A percentile compares a stretch with the other conserved stretches of the same genome.
These are phyloP conservation scores for Aspergillus flavus DNA, from an alignment of 2,329 filamentous ascomycete genomes.

Conservation along the genomic window DNA sequence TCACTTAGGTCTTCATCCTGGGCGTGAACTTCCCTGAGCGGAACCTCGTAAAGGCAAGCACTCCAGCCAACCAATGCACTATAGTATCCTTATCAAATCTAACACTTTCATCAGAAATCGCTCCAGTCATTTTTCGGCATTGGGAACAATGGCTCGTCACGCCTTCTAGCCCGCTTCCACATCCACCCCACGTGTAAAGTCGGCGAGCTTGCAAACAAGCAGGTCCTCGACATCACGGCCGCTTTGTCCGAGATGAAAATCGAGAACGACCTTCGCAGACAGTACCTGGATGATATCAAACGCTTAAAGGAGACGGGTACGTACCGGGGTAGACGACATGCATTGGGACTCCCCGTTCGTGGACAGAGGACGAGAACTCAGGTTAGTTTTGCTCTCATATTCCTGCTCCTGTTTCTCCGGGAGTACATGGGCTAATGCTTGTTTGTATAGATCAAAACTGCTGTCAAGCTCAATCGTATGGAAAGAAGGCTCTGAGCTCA, in stretches of 20 bases:
- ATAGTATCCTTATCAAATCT: not conserved
- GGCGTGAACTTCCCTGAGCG: conserved; percentile 83
- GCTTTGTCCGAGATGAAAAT: conserved; percentile 91
- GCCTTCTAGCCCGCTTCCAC: conserved; percentile 83
- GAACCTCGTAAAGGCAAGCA: conserved; percentile 76
- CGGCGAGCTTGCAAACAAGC: conserved; percentile 72
- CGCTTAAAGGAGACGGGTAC: conserved; percentile 87
- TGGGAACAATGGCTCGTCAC: conserved; percentile 67
- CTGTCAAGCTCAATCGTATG: conserved; percentile 60
- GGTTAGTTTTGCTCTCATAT: conserved; percentile 43
- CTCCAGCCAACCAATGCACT: conserved; percentile 13
- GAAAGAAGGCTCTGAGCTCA: conserved; percentile 51
- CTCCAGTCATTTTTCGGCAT: conserved; percentile 87
- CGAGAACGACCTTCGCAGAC: conserved; percentile 80
- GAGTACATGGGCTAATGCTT: conserved; percentile 20
- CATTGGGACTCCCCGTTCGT: conserved; percentile 86
- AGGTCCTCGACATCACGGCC: conserved; percentile 77
- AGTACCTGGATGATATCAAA: conserved; percentile 81
- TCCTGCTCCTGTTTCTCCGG: not conserved
- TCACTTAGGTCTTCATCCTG: conserved; percentile 75
- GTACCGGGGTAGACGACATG: conserved; percentile 86
- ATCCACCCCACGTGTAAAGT: conserved; percentile 84
- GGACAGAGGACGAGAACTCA: conserved; percentile 86
- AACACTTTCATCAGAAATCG: conserved; percentile 40
- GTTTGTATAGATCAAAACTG: conserved; percentile 57